phyloP scores from a whole-genome alignment of 2,329 filamentous ascomycete species.

The Samsoniella hepiali region DNA sequence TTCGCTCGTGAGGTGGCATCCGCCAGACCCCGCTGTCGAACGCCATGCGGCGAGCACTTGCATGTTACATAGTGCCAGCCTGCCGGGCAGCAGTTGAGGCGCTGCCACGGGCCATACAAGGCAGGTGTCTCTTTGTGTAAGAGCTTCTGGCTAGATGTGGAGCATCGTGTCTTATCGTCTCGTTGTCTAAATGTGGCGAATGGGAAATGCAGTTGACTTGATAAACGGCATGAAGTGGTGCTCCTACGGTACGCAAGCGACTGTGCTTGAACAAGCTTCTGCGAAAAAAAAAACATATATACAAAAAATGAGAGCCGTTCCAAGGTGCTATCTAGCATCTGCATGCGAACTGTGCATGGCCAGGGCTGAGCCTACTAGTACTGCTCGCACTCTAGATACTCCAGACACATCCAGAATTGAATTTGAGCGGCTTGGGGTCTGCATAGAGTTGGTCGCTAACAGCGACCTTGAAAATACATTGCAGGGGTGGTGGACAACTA shows the following conservation, averaged over 20 bases:
- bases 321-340: slow-evolving; percentile 1
- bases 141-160: neutral
- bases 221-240: neutral
- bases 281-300: neutral
- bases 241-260: neutral
- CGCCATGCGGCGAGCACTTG: slow-evolving; percentile 15
- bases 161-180: neutral
- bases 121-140: neutral
- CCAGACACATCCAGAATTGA: neutral
- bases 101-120: neutral
- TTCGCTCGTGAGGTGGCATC: slow-evolving; percentile 12
- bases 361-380: neutral
- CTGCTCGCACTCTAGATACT: neutral
- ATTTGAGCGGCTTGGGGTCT: neutral
- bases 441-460: neutral
- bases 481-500: neutral
- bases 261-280: neutral
- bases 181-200: neutral
- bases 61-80: slow-evolving; percentile 3
- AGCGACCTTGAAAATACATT: neutral
- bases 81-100: neutral
- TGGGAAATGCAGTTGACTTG: neutral
- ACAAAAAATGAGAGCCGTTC: neutral
- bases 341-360: slow-evolving; percentile 14
- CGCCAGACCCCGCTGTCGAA: slow-evolving; percentile 9